Percentiles rank a stretch among this genome's conserved stretches.
These are phyloP conservation scores for Vachellia collinsii DNA, from an alignment of 306 rosid species.

Conservation along the genomic window DNA sequence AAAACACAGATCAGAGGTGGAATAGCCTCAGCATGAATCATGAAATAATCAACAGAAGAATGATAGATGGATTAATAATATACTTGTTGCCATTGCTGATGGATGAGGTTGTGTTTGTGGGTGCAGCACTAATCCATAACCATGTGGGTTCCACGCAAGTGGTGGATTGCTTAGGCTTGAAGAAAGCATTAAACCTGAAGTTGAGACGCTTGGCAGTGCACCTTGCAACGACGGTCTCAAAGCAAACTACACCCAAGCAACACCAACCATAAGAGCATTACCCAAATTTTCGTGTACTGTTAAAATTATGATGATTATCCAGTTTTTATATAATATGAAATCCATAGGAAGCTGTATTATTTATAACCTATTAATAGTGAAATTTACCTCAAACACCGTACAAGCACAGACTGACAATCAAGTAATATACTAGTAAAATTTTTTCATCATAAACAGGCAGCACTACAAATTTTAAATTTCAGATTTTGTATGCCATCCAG, in stretches of 20 bases:
- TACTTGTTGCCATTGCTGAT: constrained; percentile 65
- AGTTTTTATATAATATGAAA: background rate
- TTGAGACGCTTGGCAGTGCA: constrained; percentile 57
- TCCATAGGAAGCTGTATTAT: background rate
- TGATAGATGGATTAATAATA: constrained; percentile 15
- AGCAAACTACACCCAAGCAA: constrained; percentile 72
- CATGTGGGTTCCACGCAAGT: constrained; percentile 63
- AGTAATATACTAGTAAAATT: background rate
- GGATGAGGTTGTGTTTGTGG: constrained; percentile 55
- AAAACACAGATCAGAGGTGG: constrained; percentile 39
- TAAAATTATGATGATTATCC: background rate
- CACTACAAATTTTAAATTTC: constrained; percentile 2
- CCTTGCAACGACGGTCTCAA: constrained; percentile 70
- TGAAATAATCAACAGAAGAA: constrained; percentile 25
- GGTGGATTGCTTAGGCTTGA: constrained; percentile 63
- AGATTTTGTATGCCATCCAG: background rate
- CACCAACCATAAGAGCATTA: constrained; percentile 34
- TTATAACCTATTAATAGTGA: background rate
- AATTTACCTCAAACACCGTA: background rate
- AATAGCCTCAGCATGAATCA: constrained; percentile 8
- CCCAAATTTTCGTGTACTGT: constrained; percentile 24
- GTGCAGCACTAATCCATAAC: constrained; percentile 49
- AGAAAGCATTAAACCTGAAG: constrained; percentile 55
- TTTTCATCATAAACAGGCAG: background rate
- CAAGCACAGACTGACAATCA: background rate